Evolutionary conservation across 2,329 filamentous ascomycete species (phyloP).

Genomic region (Exophiala calicioides): DNA sequence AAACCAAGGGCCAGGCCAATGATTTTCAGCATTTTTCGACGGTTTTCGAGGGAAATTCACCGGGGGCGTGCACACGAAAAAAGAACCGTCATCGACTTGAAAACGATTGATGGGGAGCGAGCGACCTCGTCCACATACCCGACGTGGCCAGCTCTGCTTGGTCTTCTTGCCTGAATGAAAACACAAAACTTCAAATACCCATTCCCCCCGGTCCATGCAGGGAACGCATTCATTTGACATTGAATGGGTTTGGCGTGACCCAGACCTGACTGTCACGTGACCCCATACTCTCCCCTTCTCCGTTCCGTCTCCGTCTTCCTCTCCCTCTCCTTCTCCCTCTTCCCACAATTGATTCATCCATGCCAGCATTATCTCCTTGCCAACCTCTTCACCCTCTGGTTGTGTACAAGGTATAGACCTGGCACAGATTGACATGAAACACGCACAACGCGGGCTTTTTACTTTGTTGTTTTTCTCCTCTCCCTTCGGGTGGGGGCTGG

Average conservation of each 20-base stretch:
- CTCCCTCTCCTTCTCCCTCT: too few relatives aligned
- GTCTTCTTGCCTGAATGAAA: slow-evolving; percentile 21
- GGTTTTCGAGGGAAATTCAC: slow-evolving; percentile 5
- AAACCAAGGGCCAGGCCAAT: neutral
- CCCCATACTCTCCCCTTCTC: too few relatives aligned
- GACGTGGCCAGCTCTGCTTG: slow-evolving; percentile 17
- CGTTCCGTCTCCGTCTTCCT: too few relatives aligned
- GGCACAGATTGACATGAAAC: slow-evolving; percentile 71
- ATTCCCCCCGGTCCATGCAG: neutral
- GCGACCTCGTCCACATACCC: slow-evolving; percentile 21
- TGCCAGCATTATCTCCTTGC: slow-evolving; percentile 89
- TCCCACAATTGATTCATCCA: too few relatives aligned
- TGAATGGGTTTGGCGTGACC: too few relatives aligned
- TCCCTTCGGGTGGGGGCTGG: too few relatives aligned
- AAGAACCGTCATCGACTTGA: too few relatives aligned
- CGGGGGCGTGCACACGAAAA: too few relatives aligned
- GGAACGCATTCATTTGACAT: neutral
- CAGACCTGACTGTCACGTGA: too few relatives aligned
- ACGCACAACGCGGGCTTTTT: slow-evolving; percentile 51
- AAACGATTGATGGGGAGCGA: neutral
- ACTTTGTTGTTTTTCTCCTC: too few relatives aligned
- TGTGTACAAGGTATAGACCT: slow-evolving; percentile 94
- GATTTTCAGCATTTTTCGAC: slow-evolving; percentile 3
- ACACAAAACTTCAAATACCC: slow-evolving; percentile 8
- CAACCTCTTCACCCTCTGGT: slow-evolving; percentile 58